Conservation (phyloP, 2,329 filamentous ascomycete species). For the Fusarium scirpi region DNA sequence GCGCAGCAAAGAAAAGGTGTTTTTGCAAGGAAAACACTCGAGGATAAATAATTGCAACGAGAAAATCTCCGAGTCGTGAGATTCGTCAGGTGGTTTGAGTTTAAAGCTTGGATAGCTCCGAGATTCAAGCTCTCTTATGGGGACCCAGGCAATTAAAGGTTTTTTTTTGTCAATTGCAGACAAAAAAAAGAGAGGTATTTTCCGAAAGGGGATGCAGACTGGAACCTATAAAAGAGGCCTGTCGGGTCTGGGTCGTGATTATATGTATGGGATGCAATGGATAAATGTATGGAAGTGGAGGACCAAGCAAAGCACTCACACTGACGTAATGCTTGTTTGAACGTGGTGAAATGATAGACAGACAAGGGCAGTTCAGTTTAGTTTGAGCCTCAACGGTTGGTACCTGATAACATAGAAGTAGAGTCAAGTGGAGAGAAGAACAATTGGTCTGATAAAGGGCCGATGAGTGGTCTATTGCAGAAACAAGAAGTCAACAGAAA, state of each 20-base stretch:
- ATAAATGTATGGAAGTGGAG: slow-evolving; percentile 35
- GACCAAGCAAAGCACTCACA: slow-evolving; percentile 31
- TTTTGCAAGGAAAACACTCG: slow-evolving; percentile 10
- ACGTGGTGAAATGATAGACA: slow-evolving; percentile 30
- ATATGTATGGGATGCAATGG: slow-evolving; percentile 22
- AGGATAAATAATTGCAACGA: slow-evolving; percentile 10
- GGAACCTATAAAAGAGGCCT: slow-evolving; percentile 29
- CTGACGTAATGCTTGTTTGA: slow-evolving; percentile 45
- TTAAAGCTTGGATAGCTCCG: slow-evolving; percentile 46
- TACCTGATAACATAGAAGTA: slow-evolving; percentile 30
- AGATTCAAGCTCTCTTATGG: slow-evolving; percentile 23
- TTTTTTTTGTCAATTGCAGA: background rate
- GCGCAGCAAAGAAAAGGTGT: background rate
- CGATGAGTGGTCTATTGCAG: slow-evolving; percentile 11
- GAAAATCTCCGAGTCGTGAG: slow-evolving; percentile 45
- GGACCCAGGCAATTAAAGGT: slow-evolving; percentile 16
- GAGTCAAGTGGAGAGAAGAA: slow-evolving; percentile 10
- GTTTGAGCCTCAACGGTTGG: slow-evolving; percentile 14
- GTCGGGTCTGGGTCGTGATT: slow-evolving; percentile 25
- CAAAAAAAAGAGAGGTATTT: slow-evolving; percentile 17
- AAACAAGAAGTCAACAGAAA: slow-evolving; percentile 31
- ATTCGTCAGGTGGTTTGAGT: slow-evolving; percentile 43
- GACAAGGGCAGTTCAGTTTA: slow-evolving; percentile 19
- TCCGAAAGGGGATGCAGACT: slow-evolving; percentile 21
- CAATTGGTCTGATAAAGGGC: slow-evolving; percentile 28